Base-by-base conservation (phyloP, 176 grass and related monocot species). In the Zizania latifolia region DNA sequence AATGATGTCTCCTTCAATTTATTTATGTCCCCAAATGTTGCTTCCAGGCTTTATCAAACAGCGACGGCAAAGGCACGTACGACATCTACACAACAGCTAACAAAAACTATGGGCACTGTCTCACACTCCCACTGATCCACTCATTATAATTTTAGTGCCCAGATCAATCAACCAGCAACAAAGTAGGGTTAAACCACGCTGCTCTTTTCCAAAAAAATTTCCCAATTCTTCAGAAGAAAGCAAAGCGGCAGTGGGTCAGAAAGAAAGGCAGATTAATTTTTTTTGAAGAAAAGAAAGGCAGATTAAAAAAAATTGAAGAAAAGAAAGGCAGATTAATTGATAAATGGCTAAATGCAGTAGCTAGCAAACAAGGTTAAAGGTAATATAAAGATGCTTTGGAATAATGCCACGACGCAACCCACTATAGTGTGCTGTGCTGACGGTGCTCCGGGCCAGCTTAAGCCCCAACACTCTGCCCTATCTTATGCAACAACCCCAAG, bases 361-460 rank as follows among this genome's bases (percentile, higher is more conserved):
- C 78, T 51, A 81, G 72, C 50, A 55, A 53, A 32, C 17, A 86
- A 19, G 21, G 45, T 36, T 15, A 64, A 70, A 81, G 56, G 21
- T 72, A 58, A 38, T 24, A 40, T 8, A 65, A 60, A 78, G 67
- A 78, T 78, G 58, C 79, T 82, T 78, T 19, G 37, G 30, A 77
- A 48, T 35, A 76, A 57, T 75, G 28, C 51, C 38, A 68, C 53
- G 62, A 45, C 63, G 11, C 65, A 65, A 13, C 57, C 59, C 78
- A 72, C 67, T 79, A 22, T 10, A 22, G 8, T 1, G 19, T 58
- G 46, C 38, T 32, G 50, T 43, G 77, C 16, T 45, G 36, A 17
- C 81, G 28, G 41, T 48, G 62, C 73, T 23, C 78, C 64, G 17
- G 36, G 22, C 67, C 73, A 82, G 79, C 79, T 30, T 30, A 78